Evolutionary conservation across 176 grass and related monocot species (phyloP).

Genomic region (Avena eriantha): DNA sequence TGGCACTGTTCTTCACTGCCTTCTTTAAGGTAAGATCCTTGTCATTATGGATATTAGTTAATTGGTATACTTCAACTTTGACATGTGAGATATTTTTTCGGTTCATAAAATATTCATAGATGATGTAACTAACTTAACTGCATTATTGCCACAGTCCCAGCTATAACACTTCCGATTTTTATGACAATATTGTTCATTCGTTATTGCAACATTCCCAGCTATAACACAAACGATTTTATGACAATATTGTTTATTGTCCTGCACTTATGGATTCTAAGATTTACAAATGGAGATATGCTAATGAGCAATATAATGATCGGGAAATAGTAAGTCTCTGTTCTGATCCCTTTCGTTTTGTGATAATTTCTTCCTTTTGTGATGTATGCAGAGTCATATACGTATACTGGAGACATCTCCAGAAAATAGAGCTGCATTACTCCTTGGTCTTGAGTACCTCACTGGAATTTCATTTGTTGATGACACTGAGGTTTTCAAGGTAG

Average conservation of each 20-base stretch:
- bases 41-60: neutral
- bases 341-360: neutral
- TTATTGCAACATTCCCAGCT: slow-evolving; percentile 20
- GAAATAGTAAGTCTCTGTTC: neutral
- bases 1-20: slow-evolving; percentile 94
- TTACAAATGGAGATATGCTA: slow-evolving; percentile 7
- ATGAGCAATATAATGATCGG: slow-evolving; percentile 12
- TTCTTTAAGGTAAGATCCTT: slow-evolving; percentile 84
- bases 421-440: slow-evolving; percentile 75
- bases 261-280: neutral
- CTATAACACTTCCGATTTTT: neutral
- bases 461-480: slow-evolving; percentile 98
- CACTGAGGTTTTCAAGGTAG: slow-evolving; percentile 99
- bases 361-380: slow-evolving; percentile 3
- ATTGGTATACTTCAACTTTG: neutral
- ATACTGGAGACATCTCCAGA: slow-evolving; percentile 82
- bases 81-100: neutral
- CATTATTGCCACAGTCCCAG: slow-evolving; percentile 22
- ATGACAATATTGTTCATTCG: neutral
- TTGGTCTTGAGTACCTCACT: slow-evolving; percentile 96
- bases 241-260: slow-evolving; percentile 19
- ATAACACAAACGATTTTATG: neutral
- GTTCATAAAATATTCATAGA: slow-evolving; percentile 10
- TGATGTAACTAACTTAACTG: neutral
- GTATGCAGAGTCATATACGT: slow-evolving; percentile 78